A percentile compares a stretch with the other conserved stretches of the same genome.
phyloP scores from a whole-genome alignment of 352 stramenopile species.

The Thraustochytrium sp. region DNA sequence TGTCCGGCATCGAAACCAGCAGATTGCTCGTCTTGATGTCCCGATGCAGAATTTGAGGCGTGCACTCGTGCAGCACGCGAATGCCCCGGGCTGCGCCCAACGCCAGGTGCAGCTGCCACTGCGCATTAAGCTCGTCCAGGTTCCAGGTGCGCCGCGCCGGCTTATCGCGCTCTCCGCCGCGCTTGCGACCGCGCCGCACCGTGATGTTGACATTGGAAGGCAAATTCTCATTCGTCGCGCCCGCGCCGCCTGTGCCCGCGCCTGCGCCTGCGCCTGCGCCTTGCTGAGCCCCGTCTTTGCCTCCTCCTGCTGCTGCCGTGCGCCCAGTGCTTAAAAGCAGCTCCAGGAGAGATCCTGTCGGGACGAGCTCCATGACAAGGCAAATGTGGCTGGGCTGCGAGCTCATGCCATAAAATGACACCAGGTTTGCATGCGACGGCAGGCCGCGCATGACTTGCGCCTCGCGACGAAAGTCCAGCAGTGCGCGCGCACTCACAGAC shows the following conservation, averaged over 20 bases:
- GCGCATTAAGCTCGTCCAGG: not conserved
- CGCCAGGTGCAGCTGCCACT: constrained; percentile 62
- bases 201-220: not conserved
- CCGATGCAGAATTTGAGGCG: constrained; percentile 74
- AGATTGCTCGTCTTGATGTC: constrained; percentile 80
- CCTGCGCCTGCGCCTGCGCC: not conserved
- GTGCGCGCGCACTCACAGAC: constrained; percentile 42
- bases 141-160: not conserved
- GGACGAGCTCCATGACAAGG: constrained; percentile 35
- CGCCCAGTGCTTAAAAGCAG: too few species aligned
- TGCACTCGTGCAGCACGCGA: constrained; percentile 78
- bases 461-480: constrained; percentile 55
- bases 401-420: constrained; percentile 51
- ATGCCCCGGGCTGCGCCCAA: constrained; percentile 75
- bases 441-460: constrained; percentile 50
- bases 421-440: constrained; percentile 51
- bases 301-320: too few species aligned
- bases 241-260: not conserved
- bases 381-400: constrained; percentile 42
- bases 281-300: too few species aligned
- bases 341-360: not conserved
- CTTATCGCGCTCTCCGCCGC: not conserved
- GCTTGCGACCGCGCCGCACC: not conserved
- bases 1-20: constrained; percentile 70
- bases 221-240: not conserved